Base-by-base conservation (phyloP, 805 yeast species). In the Saccharomycopsis sp. region DNA sequence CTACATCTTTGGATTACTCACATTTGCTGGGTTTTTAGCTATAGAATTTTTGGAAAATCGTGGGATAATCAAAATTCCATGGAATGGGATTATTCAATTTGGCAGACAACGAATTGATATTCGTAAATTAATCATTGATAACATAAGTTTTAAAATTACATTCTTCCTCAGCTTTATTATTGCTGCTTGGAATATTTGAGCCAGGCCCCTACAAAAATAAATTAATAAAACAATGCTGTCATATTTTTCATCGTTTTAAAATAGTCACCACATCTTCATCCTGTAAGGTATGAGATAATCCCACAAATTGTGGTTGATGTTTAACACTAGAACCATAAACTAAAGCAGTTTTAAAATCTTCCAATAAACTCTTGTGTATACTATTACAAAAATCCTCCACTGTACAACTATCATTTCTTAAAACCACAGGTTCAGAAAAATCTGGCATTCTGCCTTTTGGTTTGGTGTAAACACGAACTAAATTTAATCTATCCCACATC, bases 211-310 rank as follows among this genome's bases (percentile, higher is more conserved):
- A 29, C 34, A 19, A 3, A 5, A 8, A 14, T n/a, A 23, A 3
- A 11, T 14, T 4, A 34, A 34, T 34, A 34, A 6, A 35, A 22
- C 22, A 16, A 38, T 29, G 16, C 37, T 23, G 37, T 29, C 20
- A 23, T 7, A 16, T 13, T 5, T 11, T 14, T 34, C 52, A 65
- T 61, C 85, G 82, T 69, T 89, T 89, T 66, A 89, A 74, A 55
- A 89, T 86, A 16, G 98, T 90, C 41, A 93, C 95, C 26, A 93
- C 98, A 65, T 93, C 99, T 66, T 93, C 99, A 65, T 93, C 99
- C 65, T 81, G 84, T 56, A 93, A 70, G 9, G 63, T 70, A 67
- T 93, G 98, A 38, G 74, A 64, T 54, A 93, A 71, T 23, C 98
- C 98, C 38, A 90, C 97, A 54, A 81, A 79, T 67, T 93, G 98